Percentiles rank a stretch among this genome's conserved stretches.
Evolutionary conservation across 768 basidiomycete species (phyloP).

Genomic region (Lepiota brunneoincarnata): DNA sequence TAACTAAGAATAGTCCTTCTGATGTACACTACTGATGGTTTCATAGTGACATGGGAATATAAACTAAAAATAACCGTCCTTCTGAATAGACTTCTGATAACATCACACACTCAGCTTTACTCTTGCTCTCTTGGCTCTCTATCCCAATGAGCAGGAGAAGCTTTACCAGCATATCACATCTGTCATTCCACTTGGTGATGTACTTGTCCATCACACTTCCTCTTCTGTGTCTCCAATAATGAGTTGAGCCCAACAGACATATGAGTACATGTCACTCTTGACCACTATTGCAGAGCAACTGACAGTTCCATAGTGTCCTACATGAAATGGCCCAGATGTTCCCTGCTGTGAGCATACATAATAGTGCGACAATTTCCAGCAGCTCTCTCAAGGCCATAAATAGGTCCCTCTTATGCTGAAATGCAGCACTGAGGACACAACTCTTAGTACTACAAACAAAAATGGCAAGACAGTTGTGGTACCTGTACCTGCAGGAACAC

Average conservation of each 20-base stretch:
- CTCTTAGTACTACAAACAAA: background rate
- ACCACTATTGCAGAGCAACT: background rate
- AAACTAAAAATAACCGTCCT: too few relatives aligned
- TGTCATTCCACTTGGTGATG: slow-evolving; percentile 22
- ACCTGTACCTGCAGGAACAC: slow-evolving; percentile 12
- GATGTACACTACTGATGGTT: too few relatives aligned
- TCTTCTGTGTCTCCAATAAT: background rate
- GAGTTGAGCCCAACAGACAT: slow-evolving; percentile 31
- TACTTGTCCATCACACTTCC: slow-evolving; percentile 6
- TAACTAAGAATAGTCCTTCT: too few relatives aligned
- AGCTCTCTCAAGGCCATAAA: background rate
- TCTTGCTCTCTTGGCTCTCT: slow-evolving; percentile 39
- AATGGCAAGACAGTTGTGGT: slow-evolving; percentile 6
- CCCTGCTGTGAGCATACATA: slow-evolving; percentile 25
- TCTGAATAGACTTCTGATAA: too few relatives aligned
- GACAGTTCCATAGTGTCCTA: slow-evolving; percentile 27
- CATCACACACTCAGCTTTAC: slow-evolving; percentile 36
- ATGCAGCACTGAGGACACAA: slow-evolving; percentile 11
- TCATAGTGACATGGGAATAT: too few relatives aligned
- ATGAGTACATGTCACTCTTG: slow-evolving; percentile 28
- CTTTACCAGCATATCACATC: slow-evolving; percentile 33
- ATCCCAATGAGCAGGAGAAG: slow-evolving; percentile 42
- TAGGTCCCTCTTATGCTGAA: slow-evolving; percentile 8
- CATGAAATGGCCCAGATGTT: slow-evolving; percentile 41
- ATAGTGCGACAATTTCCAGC: background rate